Base-by-base conservation (phyloP, 352 stramenopile genomes). In the Phytophthora hibernalis region DNA sequence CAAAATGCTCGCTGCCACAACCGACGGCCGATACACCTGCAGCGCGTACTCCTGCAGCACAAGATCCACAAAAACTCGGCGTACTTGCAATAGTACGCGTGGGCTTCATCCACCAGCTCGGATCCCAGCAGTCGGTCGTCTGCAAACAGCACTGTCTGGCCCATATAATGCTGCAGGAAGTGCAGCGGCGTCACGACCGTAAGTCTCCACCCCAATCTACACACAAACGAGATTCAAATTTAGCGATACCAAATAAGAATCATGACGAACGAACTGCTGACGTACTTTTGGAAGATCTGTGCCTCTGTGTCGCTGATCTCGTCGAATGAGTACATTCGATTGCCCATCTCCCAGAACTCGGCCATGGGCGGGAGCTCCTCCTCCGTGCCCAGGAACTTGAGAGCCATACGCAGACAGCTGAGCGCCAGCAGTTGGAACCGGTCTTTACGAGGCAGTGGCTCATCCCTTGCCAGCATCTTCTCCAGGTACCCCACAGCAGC, bases 271-370 rank as follows among this genome's bases (percentile, higher is more conserved):
- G 63, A 37, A 22, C 16, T 35, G 18, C 20, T 43, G 18, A 76
- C 74, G 69, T 54, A 82, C 74, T 76, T 72, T 73, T 73, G 71
- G 48, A 79, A 80, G 50, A 74, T 66, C 20, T 76, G 71, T 18
- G 89, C 72, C 54, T 96, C 89, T 47, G 90, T 79, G 38, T 84
- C 70, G 62, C 87, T 84, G 67, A 96, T 95, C 59, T 93, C 85
- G 12, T 95, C 82, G 59, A 84, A 89, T 28, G 85, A 85, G 72
- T 95, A 96, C 74, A 86, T 90, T 30, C 82, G 82, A 66, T 95
- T 92, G 50, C 85, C 89, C 65, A 92, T 93, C 61, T 93, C 89
- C 77, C 82, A 93, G 59, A 96, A 95, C 65, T 95, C 85, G 22
- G 83, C 80, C 53, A 94, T 87, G 2, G 81, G 80, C 8, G 89